A percentile compares a stretch with the other conserved stretches of the same genome.
Conservation (phyloP, 2,329 filamentous ascomycete genomes). For the Fusarium papillatum region DNA sequence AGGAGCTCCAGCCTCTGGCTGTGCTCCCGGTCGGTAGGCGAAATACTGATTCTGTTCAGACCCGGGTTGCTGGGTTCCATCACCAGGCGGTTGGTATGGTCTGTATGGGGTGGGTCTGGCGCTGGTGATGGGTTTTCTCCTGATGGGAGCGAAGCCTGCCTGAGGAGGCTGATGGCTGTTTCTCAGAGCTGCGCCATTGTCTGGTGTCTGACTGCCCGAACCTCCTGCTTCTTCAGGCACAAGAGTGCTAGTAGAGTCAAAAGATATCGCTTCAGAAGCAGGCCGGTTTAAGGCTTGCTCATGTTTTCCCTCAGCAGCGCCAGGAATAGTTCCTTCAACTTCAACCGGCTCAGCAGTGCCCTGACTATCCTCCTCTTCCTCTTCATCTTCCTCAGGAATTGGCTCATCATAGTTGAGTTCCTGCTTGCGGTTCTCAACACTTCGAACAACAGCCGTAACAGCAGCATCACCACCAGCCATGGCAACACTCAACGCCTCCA, state of each 20-base stretch:
- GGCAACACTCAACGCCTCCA: conserved; percentile 27
- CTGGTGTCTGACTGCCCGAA: neutral
- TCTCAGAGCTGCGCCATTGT: neutral
- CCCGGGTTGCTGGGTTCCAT: neutral
- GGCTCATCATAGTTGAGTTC: conserved; percentile 27
- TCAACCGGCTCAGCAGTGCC: neutral
- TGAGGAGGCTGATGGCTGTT: neutral
- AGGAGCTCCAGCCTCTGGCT: neutral
- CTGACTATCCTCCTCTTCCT: neutral
- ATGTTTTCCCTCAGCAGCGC: neutral
- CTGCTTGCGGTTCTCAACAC: conserved; percentile 22
- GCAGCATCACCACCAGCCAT: conserved; percentile 22
- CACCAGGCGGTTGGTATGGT: conserved; percentile 14
- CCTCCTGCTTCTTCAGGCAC: neutral
- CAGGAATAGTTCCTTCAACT: neutral
- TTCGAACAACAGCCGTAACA: conserved; percentile 22
- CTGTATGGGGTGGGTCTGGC: conserved; percentile 8
- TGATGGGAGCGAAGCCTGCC: conserved; percentile 10
- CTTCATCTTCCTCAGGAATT: neutral
- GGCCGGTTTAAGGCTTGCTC: neutral
- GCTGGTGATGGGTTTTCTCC: conserved; percentile 24
- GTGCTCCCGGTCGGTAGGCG: conserved; percentile 8
- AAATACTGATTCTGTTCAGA: conserved; percentile 9
- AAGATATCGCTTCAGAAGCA: neutral
- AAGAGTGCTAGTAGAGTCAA: neutral